Conservation (phyloP, 1,139 yeast genomes). For the Hemisphaericaspora subhashii region DNA sequence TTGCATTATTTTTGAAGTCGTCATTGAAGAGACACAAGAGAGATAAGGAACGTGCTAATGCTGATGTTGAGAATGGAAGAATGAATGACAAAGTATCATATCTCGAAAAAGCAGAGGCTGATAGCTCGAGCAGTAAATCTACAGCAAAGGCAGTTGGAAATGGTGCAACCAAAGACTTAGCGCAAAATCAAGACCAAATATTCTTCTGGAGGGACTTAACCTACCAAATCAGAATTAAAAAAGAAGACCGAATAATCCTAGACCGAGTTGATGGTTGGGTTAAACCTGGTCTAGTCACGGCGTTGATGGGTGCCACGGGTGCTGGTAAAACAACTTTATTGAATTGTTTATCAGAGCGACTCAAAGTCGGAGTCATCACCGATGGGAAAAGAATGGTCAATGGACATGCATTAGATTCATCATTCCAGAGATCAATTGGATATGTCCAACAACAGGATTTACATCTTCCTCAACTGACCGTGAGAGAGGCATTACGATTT, state of each 20-base stretch:
- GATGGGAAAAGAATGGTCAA: constrained; percentile 40
- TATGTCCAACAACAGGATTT: constrained; percentile 44
- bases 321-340: constrained; percentile 39
- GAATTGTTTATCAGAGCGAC: constrained; percentile 35
- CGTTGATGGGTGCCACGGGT: constrained; percentile 37
- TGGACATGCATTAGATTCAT: constrained; percentile 31
- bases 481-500: constrained; percentile 37
- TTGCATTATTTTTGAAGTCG: constrained; percentile 69
- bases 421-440: constrained; percentile 43
- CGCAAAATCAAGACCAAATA: constrained; percentile 34
- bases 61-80: constrained; percentile 19
- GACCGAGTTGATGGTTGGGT: constrained; percentile 71
- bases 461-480: constrained; percentile 37
- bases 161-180: constrained; percentile 32
- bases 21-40: constrained; percentile 41
- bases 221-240: constrained; percentile 68
- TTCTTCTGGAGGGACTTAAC: constrained; percentile 83
- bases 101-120: constrained; percentile 9
- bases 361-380: constrained; percentile 36
- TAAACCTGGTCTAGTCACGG: constrained; percentile 35
- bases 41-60: constrained; percentile 10
- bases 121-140: constrained; percentile 11
- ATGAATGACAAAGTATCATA: constrained; percentile 8
- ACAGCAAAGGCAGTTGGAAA: constrained; percentile 1
- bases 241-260: constrained; percentile 60